phyloP scores from a whole-genome alignment of 139 green algal genomes.

The Tetradesmus lagerheimii region DNA sequence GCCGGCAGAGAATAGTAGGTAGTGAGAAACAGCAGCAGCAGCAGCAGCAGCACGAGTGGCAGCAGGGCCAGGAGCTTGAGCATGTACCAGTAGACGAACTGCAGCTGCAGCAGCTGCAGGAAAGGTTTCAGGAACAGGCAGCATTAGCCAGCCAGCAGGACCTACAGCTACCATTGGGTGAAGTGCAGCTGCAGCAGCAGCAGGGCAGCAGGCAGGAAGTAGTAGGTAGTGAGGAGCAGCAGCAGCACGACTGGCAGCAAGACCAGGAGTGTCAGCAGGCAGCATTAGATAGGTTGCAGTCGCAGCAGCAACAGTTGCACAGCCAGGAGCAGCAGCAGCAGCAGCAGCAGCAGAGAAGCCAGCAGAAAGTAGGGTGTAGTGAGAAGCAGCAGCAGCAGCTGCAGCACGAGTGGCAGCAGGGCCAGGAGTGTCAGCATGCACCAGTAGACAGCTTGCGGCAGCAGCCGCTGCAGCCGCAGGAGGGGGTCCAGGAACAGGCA shows the following conservation, averaged over 20 bases:
- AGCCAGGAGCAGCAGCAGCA: background rate
- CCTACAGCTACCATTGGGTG: no score
- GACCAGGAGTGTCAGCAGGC: background rate
- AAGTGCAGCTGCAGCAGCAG: no score
- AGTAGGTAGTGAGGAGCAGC: background rate
- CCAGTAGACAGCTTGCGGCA: background rate
- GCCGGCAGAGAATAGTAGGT: no score
- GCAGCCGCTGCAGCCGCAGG: background rate
- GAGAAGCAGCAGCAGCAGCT: background rate
- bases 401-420: no score
- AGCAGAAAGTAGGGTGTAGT: background rate
- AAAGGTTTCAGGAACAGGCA: background rate
- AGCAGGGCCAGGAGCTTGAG: background rate
- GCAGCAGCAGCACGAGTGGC: background rate
- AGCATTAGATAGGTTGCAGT: background rate
- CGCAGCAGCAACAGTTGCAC: background rate
- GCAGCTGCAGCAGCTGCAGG: background rate
- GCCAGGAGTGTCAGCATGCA: no score
- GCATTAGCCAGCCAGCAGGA: background rate
- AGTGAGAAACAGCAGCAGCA: conserved; percentile 26
- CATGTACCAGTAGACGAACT: no score
- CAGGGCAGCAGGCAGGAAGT: background rate
- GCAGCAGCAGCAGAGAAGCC: background rate
- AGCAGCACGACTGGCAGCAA: background rate
- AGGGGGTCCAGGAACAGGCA: no score